Conservation (phyloP, 2,329 filamentous ascomycete genomes). For the Alternaria brassicae region DNA sequence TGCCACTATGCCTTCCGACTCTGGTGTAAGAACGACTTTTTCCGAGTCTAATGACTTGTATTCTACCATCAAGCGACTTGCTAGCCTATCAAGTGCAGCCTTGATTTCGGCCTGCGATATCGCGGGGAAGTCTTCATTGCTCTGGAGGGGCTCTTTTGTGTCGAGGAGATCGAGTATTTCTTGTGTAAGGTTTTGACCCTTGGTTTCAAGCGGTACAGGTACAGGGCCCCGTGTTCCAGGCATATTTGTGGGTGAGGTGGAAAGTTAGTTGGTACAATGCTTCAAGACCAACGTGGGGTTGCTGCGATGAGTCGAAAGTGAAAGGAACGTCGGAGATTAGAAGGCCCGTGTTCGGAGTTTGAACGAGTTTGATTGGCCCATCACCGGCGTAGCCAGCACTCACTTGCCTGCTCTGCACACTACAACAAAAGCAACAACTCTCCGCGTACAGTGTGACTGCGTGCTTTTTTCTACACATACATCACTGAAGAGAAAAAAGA, state of each 20-base stretch:
- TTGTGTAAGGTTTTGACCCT: constrained; percentile 67
- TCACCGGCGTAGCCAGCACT: constrained; percentile 5
- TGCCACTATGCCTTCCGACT: constrained; percentile 75
- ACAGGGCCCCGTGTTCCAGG: constrained; percentile 57
- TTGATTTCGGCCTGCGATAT: constrained; percentile 67
- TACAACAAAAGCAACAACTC: not conserved
- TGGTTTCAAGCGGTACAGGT: constrained; percentile 52
- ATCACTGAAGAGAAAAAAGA: not conserved
- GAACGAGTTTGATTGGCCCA: constrained; percentile 22
- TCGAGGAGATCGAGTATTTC: constrained; percentile 77
- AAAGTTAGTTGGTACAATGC: constrained; percentile 18
- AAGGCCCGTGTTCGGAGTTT: constrained; percentile 31
- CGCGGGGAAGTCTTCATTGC: constrained; percentile 58
- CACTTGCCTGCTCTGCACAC: not conserved
- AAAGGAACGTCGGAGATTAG: constrained; percentile 29
- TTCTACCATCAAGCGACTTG: constrained; percentile 82
- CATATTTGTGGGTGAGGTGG: constrained; percentile 44
- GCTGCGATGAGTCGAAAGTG: constrained; percentile 38
- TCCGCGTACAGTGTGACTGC: not conserved
- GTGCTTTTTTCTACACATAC: not conserved
- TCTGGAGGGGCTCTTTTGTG: constrained; percentile 58
- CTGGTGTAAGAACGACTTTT: constrained; percentile 76
- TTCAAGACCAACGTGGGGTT: constrained; percentile 28
- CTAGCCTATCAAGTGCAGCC: constrained; percentile 84
- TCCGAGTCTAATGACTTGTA: constrained; percentile 86